Evolutionary conservation across 345 rosid genomes (phyloP).

Genomic region (Eucalyptus leucophloia): DNA sequence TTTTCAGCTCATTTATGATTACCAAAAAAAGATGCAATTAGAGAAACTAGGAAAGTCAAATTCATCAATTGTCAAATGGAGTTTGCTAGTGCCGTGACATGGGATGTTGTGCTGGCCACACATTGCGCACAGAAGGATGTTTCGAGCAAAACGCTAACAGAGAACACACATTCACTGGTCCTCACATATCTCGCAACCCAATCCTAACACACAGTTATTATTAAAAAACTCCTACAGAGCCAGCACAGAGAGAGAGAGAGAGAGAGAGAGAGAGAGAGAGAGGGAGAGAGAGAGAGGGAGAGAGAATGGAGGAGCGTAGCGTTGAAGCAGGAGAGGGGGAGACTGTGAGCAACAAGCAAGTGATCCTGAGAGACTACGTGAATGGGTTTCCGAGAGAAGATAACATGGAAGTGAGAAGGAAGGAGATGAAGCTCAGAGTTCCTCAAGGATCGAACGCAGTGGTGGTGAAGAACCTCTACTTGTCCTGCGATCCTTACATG

Average conservation of each 20-base stretch:
- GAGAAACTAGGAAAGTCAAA: neutral
- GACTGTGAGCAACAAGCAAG: slow-evolving; percentile 15
- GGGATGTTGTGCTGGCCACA: neutral
- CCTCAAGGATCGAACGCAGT: slow-evolving; percentile 2
- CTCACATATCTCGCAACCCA: neutral
- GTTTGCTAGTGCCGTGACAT: neutral
- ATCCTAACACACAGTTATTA: neutral
- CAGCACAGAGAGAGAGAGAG: neutral
- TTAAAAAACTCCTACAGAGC: neutral
- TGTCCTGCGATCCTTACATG: slow-evolving; percentile 27
- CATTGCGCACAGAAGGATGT: neutral
- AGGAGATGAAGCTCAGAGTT: neutral
- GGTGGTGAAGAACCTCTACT: slow-evolving; percentile 21
- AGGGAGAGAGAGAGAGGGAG: neutral
- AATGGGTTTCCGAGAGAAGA: slow-evolving; percentile 8
- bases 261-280: too few relatives aligned
- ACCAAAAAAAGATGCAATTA: neutral
- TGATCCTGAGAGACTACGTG: slow-evolving; percentile 10
- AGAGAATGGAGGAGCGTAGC: neutral
- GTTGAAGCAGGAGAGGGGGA: neutral
- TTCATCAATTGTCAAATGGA: too few relatives aligned
- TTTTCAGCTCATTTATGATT: neutral
- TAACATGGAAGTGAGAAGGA: neutral
- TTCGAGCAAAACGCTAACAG: neutral
- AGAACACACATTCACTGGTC: neutral